Base-by-base conservation (phyloP, 805 yeast genomes). In the Pichia californica region DNA sequence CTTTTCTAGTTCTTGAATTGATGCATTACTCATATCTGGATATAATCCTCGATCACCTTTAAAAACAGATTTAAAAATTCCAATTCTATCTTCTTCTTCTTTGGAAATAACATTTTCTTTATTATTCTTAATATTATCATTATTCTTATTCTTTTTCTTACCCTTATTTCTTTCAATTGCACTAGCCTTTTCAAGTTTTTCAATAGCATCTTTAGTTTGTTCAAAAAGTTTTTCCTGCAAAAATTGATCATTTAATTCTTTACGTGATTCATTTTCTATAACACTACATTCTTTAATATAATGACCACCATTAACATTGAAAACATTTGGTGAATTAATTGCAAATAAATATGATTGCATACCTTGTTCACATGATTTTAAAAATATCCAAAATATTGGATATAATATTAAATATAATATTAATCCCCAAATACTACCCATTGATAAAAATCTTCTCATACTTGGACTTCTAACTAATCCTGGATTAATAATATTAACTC, bases 391-490 rank as follows among this genome's bases (percentile, higher is more conserved):
- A 74, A 88, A 77, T 0, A 93, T 40, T 9, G 99, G 99, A 67
- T 82, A 85, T 34, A 83, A 44, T 3, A 88, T 7, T 26, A 88
- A 47, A 56, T 91, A 81, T 0, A 87, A 9, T 5, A 88, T 48
- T 29, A 84, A 62, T 4, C 75, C 73, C 60, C 64, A 64, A 3
- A 91, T 52, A 0, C 86, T 69, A 1, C 98, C 97, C 64, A 85
- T 73, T 16, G 93, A 78, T 5, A 88, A 45, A 29, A 81, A 77
- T 44, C 96, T 73, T 52, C 93, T 78, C 31, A 91, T 81, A 21
- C 94, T 78, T 2, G 95, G 86, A 2, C 95, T 79, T 52, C 98
- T 74, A 83, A 87, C 85, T 29, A 89, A 53, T 1, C 99, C 99
- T 0, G 99, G 98, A 57, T 93, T 93, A 5, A 86, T 93, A 43